Evolutionary conservation across 768 basidiomycete species (phyloP).

Genomic region (Pulveroboletus sp.): DNA sequence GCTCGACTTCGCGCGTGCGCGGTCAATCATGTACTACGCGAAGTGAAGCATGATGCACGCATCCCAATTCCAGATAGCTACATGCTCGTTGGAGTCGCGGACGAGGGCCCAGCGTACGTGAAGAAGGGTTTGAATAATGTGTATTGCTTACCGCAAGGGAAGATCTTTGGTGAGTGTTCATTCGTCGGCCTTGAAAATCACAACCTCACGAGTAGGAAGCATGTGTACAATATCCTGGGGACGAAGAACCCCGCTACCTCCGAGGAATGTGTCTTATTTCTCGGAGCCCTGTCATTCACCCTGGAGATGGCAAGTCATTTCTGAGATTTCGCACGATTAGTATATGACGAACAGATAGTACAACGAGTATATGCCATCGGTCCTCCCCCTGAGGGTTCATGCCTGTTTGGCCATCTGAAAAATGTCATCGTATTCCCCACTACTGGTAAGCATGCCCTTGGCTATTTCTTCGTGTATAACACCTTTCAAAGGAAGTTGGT

Average conservation of each 20-base stretch:
- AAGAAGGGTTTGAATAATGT: conserved; percentile 50
- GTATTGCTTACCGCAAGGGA: conserved; percentile 48
- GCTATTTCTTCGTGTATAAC: neutral
- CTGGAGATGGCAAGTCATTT: conserved; percentile 59
- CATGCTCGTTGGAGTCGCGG: conserved; percentile 76
- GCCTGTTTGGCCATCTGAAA: conserved; percentile 57
- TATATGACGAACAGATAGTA: conserved; percentile 37
- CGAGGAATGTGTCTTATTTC: conserved; percentile 62
- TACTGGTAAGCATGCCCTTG: conserved; percentile 41
- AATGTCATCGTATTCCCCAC: conserved; percentile 75
- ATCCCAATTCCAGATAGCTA: conserved; percentile 69
- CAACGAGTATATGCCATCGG: conserved; percentile 73
- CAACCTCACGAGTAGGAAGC: conserved; percentile 34
- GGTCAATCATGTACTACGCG: conserved; percentile 62
- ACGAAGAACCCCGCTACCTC: conserved; percentile 51
- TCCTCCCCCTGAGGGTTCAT: conserved; percentile 56
- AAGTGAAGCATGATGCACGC: conserved; percentile 73
- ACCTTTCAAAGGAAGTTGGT: conserved; percentile 47
- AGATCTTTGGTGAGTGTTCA: conserved; percentile 61
- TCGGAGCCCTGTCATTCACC: conserved; percentile 72
- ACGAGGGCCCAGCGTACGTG: conserved; percentile 71
- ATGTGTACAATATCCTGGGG: conserved; percentile 54
- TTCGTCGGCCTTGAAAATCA: neutral
- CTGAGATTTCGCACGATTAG: neutral
- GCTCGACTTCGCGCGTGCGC: conserved; percentile 56